These are phyloP conservation scores for Letharia lupina DNA, from an alignment of 495 filamentous ascomycete species.

Conservation along the genomic window DNA sequence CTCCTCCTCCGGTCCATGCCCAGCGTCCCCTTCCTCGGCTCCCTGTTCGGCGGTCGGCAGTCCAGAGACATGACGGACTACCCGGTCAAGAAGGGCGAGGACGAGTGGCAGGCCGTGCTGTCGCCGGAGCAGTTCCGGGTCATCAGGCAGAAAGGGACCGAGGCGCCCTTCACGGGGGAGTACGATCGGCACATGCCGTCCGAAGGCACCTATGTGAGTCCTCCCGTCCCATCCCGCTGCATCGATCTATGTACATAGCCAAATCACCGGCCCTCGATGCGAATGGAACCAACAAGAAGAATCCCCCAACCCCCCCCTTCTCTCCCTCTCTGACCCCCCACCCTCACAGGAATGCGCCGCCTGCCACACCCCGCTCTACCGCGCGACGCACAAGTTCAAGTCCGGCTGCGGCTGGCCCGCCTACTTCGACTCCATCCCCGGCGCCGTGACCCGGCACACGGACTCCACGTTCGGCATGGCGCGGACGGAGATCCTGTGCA, in stretches of 20 bases:
- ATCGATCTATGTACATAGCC: too few relatives aligned
- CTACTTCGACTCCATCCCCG: slow-evolving; percentile 88
- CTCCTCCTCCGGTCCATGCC: slow-evolving; percentile 50
- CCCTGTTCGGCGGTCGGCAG: slow-evolving; percentile 53
- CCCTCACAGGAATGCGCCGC: slow-evolving; percentile 66
- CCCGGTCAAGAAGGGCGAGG: slow-evolving; percentile 67
- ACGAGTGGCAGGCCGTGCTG: slow-evolving; percentile 83
- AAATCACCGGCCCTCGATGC: too few relatives aligned
- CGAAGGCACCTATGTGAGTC: slow-evolving; percentile 43
- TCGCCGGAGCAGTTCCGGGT: slow-evolving; percentile 82
- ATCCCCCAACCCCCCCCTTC: too few relatives aligned
- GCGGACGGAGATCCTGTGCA: slow-evolving; percentile 87
- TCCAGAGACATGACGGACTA: slow-evolving; percentile 57
- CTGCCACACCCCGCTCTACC: slow-evolving; percentile 83
- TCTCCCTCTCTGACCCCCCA: background rate
- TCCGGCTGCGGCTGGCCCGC: slow-evolving; percentile 97
- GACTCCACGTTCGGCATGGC: slow-evolving; percentile 74
- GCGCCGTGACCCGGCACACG: slow-evolving; percentile 71
- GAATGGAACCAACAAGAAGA: too few relatives aligned
- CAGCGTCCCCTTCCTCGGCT: slow-evolving; percentile 65
- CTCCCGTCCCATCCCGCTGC: background rate
- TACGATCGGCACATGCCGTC: slow-evolving; percentile 79
- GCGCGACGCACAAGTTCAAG: slow-evolving; percentile 84
- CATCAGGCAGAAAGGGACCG: slow-evolving; percentile 85
- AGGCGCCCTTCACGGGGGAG: slow-evolving; percentile 65